Evolutionary conservation across 1,139 yeast species (phyloP).

Genomic region (Yamadazyma aaseri): DNA sequence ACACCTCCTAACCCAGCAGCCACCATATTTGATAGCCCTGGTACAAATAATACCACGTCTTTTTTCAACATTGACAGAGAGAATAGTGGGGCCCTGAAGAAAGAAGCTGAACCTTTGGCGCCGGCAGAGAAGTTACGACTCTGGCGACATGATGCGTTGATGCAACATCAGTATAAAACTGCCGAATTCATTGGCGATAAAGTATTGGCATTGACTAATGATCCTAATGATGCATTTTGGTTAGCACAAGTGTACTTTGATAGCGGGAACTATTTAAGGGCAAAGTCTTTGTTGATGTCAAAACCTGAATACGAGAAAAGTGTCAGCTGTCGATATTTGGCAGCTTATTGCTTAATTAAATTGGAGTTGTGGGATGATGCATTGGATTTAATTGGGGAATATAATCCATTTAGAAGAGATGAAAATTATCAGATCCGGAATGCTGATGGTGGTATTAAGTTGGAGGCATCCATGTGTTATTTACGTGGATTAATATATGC

Average conservation of each 20-base stretch:
- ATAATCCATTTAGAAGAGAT: slow-evolving; percentile 62
- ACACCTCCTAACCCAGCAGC: slow-evolving; percentile 55
- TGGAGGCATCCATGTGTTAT: slow-evolving; percentile 86
- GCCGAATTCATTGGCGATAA: slow-evolving; percentile 94
- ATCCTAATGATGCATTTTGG: slow-evolving; percentile 96
- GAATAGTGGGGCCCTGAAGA: slow-evolving; percentile 14
- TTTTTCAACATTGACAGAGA: slow-evolving; percentile 39
- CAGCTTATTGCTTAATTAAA: slow-evolving; percentile 72
- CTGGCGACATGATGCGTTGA: slow-evolving; percentile 93
- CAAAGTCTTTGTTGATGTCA: slow-evolving; percentile 58
- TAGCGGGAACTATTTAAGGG: slow-evolving; percentile 76
- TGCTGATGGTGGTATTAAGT: slow-evolving; percentile 72
- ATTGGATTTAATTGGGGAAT: slow-evolving; percentile 78
- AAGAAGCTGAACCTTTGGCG: slow-evolving; percentile 45
- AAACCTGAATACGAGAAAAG: slow-evolving; percentile 41
- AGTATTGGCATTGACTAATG: slow-evolving; percentile 71
- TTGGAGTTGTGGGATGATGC: slow-evolving; percentile 89
- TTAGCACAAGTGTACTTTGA: slow-evolving; percentile 83
- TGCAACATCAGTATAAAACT: slow-evolving; percentile 88
- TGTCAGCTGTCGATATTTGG: slow-evolving; percentile 78
- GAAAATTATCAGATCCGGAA: slow-evolving; percentile 41
- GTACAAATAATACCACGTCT: slow-evolving; percentile 37
- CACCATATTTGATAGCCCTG: slow-evolving; percentile 44
- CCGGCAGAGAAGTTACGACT: slow-evolving; percentile 84
- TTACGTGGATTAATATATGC: slow-evolving; percentile 83